Evolutionary conservation across 164 flowering plant species (phyloP), one percentile per base, ranked within the genome.

Genomic region (Magnolia kwangsiensis): DNA sequence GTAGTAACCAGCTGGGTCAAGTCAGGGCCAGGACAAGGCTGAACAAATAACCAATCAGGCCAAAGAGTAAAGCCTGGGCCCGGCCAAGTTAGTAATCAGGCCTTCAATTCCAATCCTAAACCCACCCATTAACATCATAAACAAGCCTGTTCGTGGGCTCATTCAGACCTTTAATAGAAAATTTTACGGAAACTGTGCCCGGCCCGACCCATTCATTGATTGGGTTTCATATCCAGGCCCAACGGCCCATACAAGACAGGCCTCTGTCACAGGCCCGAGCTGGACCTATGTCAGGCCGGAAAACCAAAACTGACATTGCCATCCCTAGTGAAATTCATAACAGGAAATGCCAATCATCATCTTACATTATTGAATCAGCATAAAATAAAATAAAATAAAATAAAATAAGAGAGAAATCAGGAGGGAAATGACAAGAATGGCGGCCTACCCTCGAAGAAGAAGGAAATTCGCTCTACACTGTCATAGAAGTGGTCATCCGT

Each of bases 391-490:
- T n/a, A n/a, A 27, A 27, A 27, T 27, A 27, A 51, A 5, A 14
- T 5, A 14, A 8, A 19, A 16, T 45, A 31, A 69, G n/a, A 16
- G 7, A 49, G 2, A 71, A 19, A 49, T n/a, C 65, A 74, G 8
- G 27, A 63, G 50, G 50, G 10, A 72, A 24, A 71, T 16, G 20
- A 50, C 3, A 23, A 16, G 7, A 49, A 1, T 59, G 2, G 67
- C 0, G 23, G 4, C 68, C 68, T 85, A 95, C 99, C 99, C 80
- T 96, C 99, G 55, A 94, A 96, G 89, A 96, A 96, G 74, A 91
- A 96, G 4, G 99, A 96, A 74, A 96, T 81, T 72, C 90, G 91
- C 76, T 96, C 98, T 3, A 91, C 98, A 72, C 99, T 96, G 37
- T 92, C 97, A 61, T 81, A 94, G 90, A 96, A 96, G 83, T 91